phyloP scores from a whole-genome alignment of 106 monocot genomes.

The Allium sativum region DNA sequence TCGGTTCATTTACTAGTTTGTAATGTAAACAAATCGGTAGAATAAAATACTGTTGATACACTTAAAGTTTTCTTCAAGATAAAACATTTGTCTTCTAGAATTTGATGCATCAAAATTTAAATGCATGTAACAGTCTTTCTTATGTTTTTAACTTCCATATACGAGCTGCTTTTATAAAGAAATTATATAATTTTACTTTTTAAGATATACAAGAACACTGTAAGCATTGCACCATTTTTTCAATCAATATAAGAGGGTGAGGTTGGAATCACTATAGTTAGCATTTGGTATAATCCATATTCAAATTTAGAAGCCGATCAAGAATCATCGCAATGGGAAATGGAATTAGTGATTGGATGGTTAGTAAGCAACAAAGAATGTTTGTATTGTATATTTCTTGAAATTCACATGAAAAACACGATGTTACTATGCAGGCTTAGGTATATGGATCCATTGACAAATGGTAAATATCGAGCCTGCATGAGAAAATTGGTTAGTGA shows the following conservation, averaged over 20 bases:
- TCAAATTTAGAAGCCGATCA: conserved; percentile 12
- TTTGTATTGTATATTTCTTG: background rate
- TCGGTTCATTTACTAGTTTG: too few species aligned
- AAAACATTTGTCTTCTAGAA: too few species aligned
- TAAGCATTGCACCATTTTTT: background rate
- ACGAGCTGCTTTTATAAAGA: too few species aligned
- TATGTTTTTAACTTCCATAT: too few species aligned
- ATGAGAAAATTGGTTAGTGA: conserved; percentile 35
- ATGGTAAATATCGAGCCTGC: conserved; percentile 42
- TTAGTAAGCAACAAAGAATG: conserved; percentile 4
- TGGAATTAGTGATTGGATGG: conserved; percentile 61
- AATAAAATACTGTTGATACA: too few species aligned
- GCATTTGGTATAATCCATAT: conserved; percentile 30
- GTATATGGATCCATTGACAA: conserved; percentile 50
- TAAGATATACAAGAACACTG: background rate
- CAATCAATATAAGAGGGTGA: conserved; percentile 34
- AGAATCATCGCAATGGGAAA: conserved; percentile 15
- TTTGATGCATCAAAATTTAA: too few species aligned
- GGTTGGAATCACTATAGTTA: conserved; percentile 41
- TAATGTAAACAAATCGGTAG: too few species aligned
- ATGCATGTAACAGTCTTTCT: too few species aligned
- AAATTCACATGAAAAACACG: background rate
- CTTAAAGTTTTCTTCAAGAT: too few species aligned
- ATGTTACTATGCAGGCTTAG: conserved; percentile 6
- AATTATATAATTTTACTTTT: too few species aligned